Conservation (phyloP, 805 yeast genomes). For the Saccharomycopsis schoenii region DNA sequence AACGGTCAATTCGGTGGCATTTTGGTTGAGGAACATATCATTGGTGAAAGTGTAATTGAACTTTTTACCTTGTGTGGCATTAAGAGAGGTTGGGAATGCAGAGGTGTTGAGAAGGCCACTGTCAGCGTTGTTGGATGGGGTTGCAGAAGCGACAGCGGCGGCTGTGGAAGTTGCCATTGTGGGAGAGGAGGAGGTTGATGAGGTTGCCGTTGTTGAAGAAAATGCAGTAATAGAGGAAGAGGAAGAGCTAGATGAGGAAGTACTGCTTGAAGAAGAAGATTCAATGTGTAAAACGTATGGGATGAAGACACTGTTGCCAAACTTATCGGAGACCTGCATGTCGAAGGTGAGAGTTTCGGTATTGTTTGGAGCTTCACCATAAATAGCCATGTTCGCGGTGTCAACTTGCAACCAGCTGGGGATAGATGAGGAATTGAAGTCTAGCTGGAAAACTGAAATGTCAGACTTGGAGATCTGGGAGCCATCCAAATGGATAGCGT, state of each 20-base stretch:
- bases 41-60: slow-evolving; percentile 51
- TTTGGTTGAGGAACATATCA: slow-evolving; percentile 21
- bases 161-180: neutral
- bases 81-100: slow-evolving; percentile 30
- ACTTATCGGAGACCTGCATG: slow-evolving; percentile 48
- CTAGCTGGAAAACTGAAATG: slow-evolving; percentile 41
- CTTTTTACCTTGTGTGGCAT: slow-evolving; percentile 57
- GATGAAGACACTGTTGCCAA: slow-evolving; percentile 48
- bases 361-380: slow-evolving; percentile 47
- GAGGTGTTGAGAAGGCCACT: slow-evolving; percentile 1
- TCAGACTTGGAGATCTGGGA: slow-evolving; percentile 34
- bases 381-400: slow-evolving; percentile 30
- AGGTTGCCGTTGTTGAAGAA: neutral
- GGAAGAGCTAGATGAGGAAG: neutral
- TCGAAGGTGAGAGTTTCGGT: slow-evolving; percentile 36
- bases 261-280: neutral
- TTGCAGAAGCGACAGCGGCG: neutral
- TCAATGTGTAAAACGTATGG: slow-evolving; percentile 37
- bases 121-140: neutral
- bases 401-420: slow-evolving; percentile 53
- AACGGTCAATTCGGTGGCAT: neutral
- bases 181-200: neutral
- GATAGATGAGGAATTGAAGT: slow-evolving; percentile 26
- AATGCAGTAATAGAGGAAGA: neutral
- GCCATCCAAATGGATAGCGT: slow-evolving; percentile 59